These are phyloP conservation scores for Inonotus obliquus DNA, from an alignment of 1,284 basidiomycete species.

Conservation along the genomic window DNA sequence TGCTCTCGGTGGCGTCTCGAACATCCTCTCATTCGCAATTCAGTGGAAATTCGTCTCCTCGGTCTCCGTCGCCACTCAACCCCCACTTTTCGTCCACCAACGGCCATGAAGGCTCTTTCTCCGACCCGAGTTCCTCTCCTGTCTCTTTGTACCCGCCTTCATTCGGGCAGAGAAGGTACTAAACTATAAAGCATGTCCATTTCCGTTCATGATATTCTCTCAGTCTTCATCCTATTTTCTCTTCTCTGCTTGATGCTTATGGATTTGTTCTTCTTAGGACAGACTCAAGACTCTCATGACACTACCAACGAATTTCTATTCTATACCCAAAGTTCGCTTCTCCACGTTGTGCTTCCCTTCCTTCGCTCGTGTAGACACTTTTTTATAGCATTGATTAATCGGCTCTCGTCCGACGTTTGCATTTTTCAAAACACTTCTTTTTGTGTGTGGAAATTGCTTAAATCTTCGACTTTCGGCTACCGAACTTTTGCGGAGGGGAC, in stretches of 20 bases:
- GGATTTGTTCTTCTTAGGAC: not conserved
- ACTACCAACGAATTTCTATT: not conserved
- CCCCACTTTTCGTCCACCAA: not conserved
- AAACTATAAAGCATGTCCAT: not conserved
- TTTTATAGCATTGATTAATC: not conserved
- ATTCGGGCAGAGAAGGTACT: not conserved
- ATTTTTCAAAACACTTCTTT: not conserved
- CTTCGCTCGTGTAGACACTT: not conserved
- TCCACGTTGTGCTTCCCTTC: not conserved
- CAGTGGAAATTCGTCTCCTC: conserved; percentile 8
- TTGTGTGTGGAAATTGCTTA: too few species aligned
- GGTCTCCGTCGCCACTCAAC: conserved; percentile 8
- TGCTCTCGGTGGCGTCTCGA: conserved; percentile 6
- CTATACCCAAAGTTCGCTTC: not conserved
- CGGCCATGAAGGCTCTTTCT: not conserved
- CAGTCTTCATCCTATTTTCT: not conserved
- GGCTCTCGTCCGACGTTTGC: not conserved
- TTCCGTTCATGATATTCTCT: not conserved
- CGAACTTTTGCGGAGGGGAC: not conserved
- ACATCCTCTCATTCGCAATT: conserved; percentile 6
- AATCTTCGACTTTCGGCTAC: not conserved
- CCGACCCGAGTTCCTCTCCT: not conserved
- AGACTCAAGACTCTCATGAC: conserved; percentile 1
- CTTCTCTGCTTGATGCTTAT: not conserved
- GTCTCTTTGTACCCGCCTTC: not conserved